Evolutionary conservation across 176 grass and related monocot genomes (phyloP), one percentile per base, ranked within the genome.

Genomic region (Oryza glumipatula): DNA sequence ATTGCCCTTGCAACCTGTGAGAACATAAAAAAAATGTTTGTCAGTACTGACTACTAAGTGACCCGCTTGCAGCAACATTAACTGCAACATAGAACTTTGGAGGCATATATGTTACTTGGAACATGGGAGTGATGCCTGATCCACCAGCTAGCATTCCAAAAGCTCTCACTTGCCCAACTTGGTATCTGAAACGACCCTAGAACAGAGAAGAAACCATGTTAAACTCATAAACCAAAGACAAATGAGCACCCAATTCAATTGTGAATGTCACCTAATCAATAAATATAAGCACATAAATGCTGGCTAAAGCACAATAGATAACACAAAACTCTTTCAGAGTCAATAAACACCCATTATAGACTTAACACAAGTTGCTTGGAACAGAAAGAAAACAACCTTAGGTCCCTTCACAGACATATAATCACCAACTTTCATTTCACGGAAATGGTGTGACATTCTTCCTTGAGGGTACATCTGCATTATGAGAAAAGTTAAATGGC

Each of bases 391-490:
- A 69, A 12, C 80, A 77, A 99, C 96, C 96, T 99, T 99, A 89
- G 96, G 93, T 52, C 93, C 96, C 79, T 95, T 99, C 33, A 95
- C 96, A 46, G 96, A 94, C 49, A 99, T 49, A 85, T 89, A 96
- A 72, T 99, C 96, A 23, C 93, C 96, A 82, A 94, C 91, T 81
- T 91, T 88, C 93, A 99, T 91, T 87, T 99, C 93, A 65, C 93
- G 96, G 65, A 99, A 99, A 90, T 99, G 96, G 82, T 99, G 96
- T 39, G 96, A 99, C 96, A 99, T 99, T 91, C 96, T 99, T 83
- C 96, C 96, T 92, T 99, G 96, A 81, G 89, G 91, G 88, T 99
- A 99, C 96, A 99, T 99, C 96, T 99, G 39, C 35, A 82, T 51
- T 33, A 35, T 7, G 68, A 58, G 46, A 38, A 76, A 35, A 83